These are phyloP conservation scores for Onygenales sp. DNA, from an alignment of 2,329 filamentous ascomycete genomes.

Conservation along the genomic window DNA sequence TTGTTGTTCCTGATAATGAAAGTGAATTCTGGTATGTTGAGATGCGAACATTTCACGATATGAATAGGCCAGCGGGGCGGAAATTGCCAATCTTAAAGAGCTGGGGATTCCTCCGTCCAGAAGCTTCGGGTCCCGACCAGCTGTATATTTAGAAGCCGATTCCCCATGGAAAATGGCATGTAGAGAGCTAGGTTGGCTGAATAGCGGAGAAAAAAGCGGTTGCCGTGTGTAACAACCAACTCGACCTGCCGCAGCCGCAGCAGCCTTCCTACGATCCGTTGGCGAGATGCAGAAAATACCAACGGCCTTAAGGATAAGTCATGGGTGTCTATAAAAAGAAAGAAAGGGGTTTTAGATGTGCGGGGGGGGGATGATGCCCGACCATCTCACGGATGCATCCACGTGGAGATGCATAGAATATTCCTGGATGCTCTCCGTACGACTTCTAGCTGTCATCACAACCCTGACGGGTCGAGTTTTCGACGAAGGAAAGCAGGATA, in stretches of 20 bases:
- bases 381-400: background rate
- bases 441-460: too few species aligned
- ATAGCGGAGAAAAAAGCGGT: background rate
- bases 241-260: background rate
- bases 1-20: background rate
- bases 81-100: background rate
- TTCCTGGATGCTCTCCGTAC: background rate
- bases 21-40: background rate
- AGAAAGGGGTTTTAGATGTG: background rate
- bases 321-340: background rate
- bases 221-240: background rate
- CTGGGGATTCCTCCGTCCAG: background rate
- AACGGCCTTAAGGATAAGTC: background rate
- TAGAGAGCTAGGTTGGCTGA: too few species aligned
- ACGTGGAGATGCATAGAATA: background rate
- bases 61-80: background rate
- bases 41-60: background rate
- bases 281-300: background rate
- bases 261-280: background rate
- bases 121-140: background rate
- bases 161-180: too few species aligned
- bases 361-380: background rate
- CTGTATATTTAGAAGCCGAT: background rate
- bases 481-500: too few species aligned
- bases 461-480: too few species aligned